Evolutionary conservation across 1,284 basidiomycete species (phyloP).

Genomic region (Coniferiporia weirii): DNA sequence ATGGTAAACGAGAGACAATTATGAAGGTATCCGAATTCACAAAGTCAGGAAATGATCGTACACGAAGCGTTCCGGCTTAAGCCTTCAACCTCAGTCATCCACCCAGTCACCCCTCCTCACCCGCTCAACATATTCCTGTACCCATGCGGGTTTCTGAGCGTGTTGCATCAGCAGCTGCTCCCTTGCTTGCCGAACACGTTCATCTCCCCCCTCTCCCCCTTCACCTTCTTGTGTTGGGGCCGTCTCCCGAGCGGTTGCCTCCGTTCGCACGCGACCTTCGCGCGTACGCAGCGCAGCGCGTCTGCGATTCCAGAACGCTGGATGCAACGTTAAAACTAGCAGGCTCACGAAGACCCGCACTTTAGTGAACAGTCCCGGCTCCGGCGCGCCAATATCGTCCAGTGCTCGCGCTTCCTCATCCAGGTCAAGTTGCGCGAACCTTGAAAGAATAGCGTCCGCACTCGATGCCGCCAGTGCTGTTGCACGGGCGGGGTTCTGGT

Average conservation of each 20-base stretch:
- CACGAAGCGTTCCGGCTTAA: neutral
- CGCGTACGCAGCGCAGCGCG: slow-evolving; percentile 52
- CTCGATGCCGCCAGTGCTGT: slow-evolving; percentile 17
- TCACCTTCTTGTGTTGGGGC: slow-evolving; percentile 17
- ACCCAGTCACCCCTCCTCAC: slow-evolving; percentile 64
- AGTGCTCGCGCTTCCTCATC: slow-evolving; percentile 49
- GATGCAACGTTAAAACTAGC: slow-evolving; percentile 60
- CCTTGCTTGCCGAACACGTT: slow-evolving; percentile 30
- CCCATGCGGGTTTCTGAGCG: slow-evolving; percentile 52
- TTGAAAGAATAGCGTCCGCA: slow-evolving; percentile 41
- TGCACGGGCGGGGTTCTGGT: slow-evolving; percentile 23
- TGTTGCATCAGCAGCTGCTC: slow-evolving; percentile 44
- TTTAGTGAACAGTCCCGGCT: slow-evolving; percentile 46
- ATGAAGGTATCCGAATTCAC: neutral
- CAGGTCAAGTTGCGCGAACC: slow-evolving; percentile 53
- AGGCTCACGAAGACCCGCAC: slow-evolving; percentile 50
- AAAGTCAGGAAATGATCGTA: neutral
- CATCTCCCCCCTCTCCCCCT: slow-evolving; percentile 27
- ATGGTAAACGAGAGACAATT: neutral
- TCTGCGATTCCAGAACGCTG: slow-evolving; percentile 71
- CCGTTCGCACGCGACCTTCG: slow-evolving; percentile 64
- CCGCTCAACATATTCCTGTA: slow-evolving; percentile 58
- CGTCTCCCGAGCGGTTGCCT: slow-evolving; percentile 48
- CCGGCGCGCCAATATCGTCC: slow-evolving; percentile 28
- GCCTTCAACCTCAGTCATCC: slow-evolving; percentile 40